Base-by-base conservation (phyloP, 2,329 filamentous ascomycete species). In the Colletotrichum camelliae region DNA sequence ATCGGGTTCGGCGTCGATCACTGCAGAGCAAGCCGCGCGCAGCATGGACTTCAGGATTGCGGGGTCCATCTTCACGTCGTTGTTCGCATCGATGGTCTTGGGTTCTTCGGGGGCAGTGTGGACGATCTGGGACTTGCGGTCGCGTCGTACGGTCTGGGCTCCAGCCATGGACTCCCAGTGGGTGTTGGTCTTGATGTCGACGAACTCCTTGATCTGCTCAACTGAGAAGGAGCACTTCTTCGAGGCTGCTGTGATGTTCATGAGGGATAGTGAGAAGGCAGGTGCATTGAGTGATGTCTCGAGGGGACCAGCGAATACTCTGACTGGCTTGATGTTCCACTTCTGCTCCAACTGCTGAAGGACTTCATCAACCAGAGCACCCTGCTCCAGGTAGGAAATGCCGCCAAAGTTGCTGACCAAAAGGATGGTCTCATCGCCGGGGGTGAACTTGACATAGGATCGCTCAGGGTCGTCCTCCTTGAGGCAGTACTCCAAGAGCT, bases 281-380 rank as follows among this genome's bases (percentile, higher is more conserved):
- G 93, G 89, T 0, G 92, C 93, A 78, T 95, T 94, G 79, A 95
- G 88, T 18, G 92, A 94, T 0, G 93, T 94, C 88, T 94, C 94
- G 72, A 93, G 89, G 33, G 91, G 92, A 2, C 93, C 93, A 0
- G 88, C 85, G 67, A 91, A 87, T 67, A 94, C 88, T 35, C 93
- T 87, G 5, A 87, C 86, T 0, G 90, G 89, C 62, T 84, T 82
- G 6, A 91, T 85, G 7, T 85, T 83, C 88, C 89, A 91, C 75
- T 86, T 81, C 1, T 73, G 77, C 8, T 83, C 83, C 13, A 91
- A 82, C 79, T 91, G 90, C 52, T 85, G 84, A 8, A 90, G 85
- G 13, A 91, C 80, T 81, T 91, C 89, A 73, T 91, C 87, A 15
- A 89, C 84, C 5, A 91, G 82, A 1, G 89, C 90, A 8, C 88